phyloP scores from a whole-genome alignment of 2,329 filamentous ascomycete genomes.

The Fusarium sp. region DNA sequence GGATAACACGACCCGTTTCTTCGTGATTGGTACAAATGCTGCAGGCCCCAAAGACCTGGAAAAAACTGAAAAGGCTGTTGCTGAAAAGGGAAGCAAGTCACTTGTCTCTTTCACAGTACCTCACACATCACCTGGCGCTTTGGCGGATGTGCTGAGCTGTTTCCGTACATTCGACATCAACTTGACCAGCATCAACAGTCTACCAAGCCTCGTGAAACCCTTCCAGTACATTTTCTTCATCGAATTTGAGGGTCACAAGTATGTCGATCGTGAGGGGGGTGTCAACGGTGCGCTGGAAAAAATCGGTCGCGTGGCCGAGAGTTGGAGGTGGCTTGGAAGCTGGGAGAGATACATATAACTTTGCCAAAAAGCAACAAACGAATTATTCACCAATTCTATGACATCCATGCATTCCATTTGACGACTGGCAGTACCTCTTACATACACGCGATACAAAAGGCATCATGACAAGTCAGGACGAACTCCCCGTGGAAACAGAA shows the following conservation, averaged over 20 bases:
- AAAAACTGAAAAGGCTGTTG: conserved; percentile 43
- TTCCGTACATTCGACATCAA: conserved; percentile 82
- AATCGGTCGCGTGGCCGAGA: conserved; percentile 68
- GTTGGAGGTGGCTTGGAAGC: conserved; percentile 76
- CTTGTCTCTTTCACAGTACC: conserved; percentile 86
- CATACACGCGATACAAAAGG: conserved; percentile 24
- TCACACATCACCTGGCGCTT: conserved; percentile 80
- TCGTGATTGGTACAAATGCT: conserved; percentile 66
- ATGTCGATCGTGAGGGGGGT: conserved; percentile 63
- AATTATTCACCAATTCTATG: conserved; percentile 14
- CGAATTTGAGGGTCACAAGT: conserved; percentile 78
- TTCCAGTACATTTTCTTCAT: conserved; percentile 98
- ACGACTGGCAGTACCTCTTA: conserved; percentile 7
- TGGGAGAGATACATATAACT: conserved; percentile 62
- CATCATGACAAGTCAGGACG: conserved; percentile 14
- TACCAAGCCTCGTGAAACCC: conserved; percentile 78
- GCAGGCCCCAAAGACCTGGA: conserved; percentile 43
- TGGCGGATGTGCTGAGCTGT: conserved; percentile 82
- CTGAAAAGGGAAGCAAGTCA: conserved; percentile 67
- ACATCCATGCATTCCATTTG: conserved; percentile 7
- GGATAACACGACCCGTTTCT: conserved; percentile 84
- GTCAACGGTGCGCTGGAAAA: conserved; percentile 71
- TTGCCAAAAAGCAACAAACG: conserved; percentile 29
- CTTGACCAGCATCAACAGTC: conserved; percentile 88
- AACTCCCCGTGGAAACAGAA: conserved; percentile 31